These are phyloP conservation scores for Neurospora sp. DNA, from an alignment of 495 filamentous ascomycete genomes.

Conservation along the genomic window DNA sequence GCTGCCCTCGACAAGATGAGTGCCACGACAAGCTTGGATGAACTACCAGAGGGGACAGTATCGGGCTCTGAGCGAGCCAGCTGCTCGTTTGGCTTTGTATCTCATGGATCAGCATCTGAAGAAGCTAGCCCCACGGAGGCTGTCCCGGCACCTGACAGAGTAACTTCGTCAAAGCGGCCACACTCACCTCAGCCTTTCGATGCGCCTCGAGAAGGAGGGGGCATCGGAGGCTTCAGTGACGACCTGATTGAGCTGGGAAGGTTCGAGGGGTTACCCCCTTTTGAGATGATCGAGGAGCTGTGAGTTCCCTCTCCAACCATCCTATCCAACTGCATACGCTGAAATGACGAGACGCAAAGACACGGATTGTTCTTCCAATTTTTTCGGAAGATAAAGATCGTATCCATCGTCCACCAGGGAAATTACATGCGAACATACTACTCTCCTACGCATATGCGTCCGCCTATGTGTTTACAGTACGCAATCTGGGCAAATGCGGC, in stretches of 20 bases:
- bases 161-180: neutral
- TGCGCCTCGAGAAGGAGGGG: neutral
- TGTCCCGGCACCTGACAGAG: neutral
- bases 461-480: constrained; percentile 41
- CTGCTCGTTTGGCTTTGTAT: neutral
- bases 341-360: neutral
- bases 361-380: constrained; percentile 25
- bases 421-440: constrained; percentile 33
- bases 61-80: neutral
- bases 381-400: constrained; percentile 17
- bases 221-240: neutral
- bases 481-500: constrained; percentile 36
- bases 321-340: neutral
- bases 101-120: neutral
- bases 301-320: constrained; percentile 12
- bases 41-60: neutral
- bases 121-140: neutral
- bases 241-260: constrained; percentile 31
- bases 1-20: neutral
- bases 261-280: constrained; percentile 33
- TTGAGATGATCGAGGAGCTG: constrained; percentile 39
- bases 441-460: constrained; percentile 32
- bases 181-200: constrained; percentile 1
- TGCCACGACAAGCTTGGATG: neutral
- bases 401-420: constrained; percentile 31